Evolutionary conservation across 495 filamentous ascomycete species (phyloP), one percentile per base, ranked within the genome.

Genomic region (Xeromyces bisporus): DNA sequence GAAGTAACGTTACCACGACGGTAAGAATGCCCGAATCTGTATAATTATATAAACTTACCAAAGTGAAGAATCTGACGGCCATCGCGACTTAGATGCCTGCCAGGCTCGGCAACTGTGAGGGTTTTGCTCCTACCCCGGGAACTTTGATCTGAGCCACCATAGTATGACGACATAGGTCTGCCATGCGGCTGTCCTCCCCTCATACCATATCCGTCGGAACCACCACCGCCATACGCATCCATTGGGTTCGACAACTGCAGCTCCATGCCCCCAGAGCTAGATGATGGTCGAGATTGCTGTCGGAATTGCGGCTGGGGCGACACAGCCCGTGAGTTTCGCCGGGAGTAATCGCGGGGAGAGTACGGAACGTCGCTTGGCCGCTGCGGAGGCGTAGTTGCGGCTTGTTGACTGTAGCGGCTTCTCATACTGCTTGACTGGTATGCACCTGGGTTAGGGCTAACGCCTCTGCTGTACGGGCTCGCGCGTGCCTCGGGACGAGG

Each of bases 61-160:
- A 81, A 93, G 56, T 92, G 80, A 45, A 99, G 47, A 44, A 96
- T 86, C 27, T 77, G 73, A 35, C 80, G 71, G 17, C 89, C 91
- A 47, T 94, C 86, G 39, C 73, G 70, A 20, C 80, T 86, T 42
- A 74, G 82, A 40, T 86, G 81, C 36, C 76, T 62, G 18, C 63
- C 69, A 46, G 60, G 53, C 10, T 62, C 58, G 9, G 55, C 55
- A 32, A 60, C 57, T 24, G 75, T 82, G 36, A 83, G 62, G 40
- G 86, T 92, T 60, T 81, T 78, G 47, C 85, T 93, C 39, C 87
- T 64, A 32, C 67, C 71, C 38, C 77, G 57, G 15, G 64, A 55
- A 11, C 60, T 54, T 26, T 68, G 33, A 48, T 60, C 35, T 43
- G 51, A 47, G 24, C 27, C 36, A 23, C 71, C 74, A 44, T 82